phyloP scores from a whole-genome alignment of 345 rosid species.

The Gossypium turneri region DNA sequence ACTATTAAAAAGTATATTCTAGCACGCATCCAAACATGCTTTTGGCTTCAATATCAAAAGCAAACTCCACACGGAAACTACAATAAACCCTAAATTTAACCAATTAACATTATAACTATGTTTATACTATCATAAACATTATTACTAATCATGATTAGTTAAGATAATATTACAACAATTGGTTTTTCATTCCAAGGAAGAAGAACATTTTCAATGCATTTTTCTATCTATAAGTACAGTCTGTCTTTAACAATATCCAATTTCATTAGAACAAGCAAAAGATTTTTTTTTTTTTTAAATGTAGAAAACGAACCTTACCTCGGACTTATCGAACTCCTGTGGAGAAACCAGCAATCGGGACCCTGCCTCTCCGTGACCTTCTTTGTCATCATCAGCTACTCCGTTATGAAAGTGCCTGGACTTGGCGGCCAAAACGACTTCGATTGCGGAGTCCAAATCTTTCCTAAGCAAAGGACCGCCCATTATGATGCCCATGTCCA shows the following conservation, averaged over 20 bases:
- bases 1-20: not conserved
- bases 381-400: conserved; percentile 22
- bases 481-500: conserved; percentile 95
- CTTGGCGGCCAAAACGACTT: conserved; percentile 33
- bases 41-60: not conserved
- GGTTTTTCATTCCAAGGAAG: not conserved
- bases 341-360: conserved; percentile 29
- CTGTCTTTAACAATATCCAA: not conserved
- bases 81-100: not conserved
- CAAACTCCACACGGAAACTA: not conserved
- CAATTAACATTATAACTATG: not conserved
- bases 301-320: conserved; percentile 47
- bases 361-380: conserved; percentile 25
- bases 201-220: not conserved
- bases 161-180: not conserved
- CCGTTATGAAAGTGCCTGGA: conserved; percentile 24
- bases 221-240: not conserved
- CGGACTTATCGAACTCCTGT: conserved; percentile 46
- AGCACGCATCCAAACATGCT: not conserved
- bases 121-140: too few relatives aligned
- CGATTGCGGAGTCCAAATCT: conserved; percentile 65
- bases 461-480: conserved; percentile 77
- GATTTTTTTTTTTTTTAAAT: not conserved
- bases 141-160: not conserved
- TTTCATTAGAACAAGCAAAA: not conserved